Evolutionary conservation across 805 yeast species (phyloP), one percentile per base, ranked within the genome.

Genomic region (Candida schatavii): DNA sequence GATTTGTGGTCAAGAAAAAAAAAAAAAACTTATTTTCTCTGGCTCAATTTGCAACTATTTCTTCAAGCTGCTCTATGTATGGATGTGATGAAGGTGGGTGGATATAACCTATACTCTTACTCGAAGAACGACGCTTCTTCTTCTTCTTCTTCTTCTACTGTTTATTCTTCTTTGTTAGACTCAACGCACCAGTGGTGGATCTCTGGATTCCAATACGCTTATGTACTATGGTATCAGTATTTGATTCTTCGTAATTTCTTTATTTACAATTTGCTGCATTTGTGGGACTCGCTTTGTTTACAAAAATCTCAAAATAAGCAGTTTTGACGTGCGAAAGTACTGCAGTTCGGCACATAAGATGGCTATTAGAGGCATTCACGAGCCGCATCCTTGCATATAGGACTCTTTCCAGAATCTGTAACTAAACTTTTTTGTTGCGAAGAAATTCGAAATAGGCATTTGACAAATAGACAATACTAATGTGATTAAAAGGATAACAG

Each of bases 241-340:
- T 22, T n/a, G 18, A 35, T 35, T 35, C 37, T 33, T 33, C 4
- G n/a, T 11, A 20, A 14, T 26, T 19, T n/a, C 29, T 18, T 19
- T 38, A 38, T 38, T 38, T 38, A 38, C 41, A 38, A 38, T 38
- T 38, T 38, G 41, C 41, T 38, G 41, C 41, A 38, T 38, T 38
- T 14, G 41, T 38, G 41, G 11, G 28, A 25, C 3, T 31, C 30
- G 28, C 23, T n/a, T 31, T 38, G 30, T 38, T 38, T 38, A 38
- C 41, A 38, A 38, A 38, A 32, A 29, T 15, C 13, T 30, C 41
- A 21, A 38, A 38, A 27, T 30, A 25, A 38, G 41, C 28, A 38
- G 35, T 38, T 20, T 31, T 36, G 31, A 25, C 39, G 31, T 26
- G 17, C 11, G 14, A 36, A n/a, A 25, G n/a, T 26, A 33, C 27